Evolutionary conservation across 179 eudicot genomes (phyloP), one percentile per base, ranked within the genome.

Genomic region (Beta lomatogona): DNA sequence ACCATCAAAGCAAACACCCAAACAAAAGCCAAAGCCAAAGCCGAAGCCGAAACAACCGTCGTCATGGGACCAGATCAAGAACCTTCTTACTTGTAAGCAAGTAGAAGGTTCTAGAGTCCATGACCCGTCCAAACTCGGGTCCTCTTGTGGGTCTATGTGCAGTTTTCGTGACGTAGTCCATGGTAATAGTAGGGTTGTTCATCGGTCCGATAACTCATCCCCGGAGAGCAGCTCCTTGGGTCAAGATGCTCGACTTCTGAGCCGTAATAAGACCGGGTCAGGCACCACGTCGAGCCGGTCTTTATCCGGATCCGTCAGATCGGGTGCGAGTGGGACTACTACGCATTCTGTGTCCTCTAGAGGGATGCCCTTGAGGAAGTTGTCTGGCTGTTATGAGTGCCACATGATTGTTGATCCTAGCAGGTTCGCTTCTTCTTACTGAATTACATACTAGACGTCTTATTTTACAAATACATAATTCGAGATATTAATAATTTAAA

Each of bases 321-420:
- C 93, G n/a, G 63, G 81, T 73, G 76, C 76, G 41, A 79, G 31
- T 52, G 75, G 53, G 52, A 76, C 45, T n/a, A 74, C 84, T 2
- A 18, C 75, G 9, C 78, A 81, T 75, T 77, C 87, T 6, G 57
- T 85, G 45, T 85, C 93, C 9, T 88, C 90, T 12, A 89, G 90
- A 71, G 91, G 92, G 53, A 90, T 90, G 91, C 99, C 91, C 46
- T 83, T 95, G 22, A 89, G 94, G 76, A 95, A 86, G 89, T 87
- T 95, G 16, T 95, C 98, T 52, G 97, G 99, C 7, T 94, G 98
- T 65, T 95, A 94, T 72, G 99, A 95, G 80, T 95, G 99, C 72
- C 99, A 87, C 66, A 87, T 84, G 75, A 89, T 94, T 73, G 93
- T 92, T 77, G 98, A 94, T 82, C 98, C 97, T 68, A 85, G 90